Evolutionary conservation across 768 basidiomycete species (phyloP).

Genomic region (Amanita subjunquillea): DNA sequence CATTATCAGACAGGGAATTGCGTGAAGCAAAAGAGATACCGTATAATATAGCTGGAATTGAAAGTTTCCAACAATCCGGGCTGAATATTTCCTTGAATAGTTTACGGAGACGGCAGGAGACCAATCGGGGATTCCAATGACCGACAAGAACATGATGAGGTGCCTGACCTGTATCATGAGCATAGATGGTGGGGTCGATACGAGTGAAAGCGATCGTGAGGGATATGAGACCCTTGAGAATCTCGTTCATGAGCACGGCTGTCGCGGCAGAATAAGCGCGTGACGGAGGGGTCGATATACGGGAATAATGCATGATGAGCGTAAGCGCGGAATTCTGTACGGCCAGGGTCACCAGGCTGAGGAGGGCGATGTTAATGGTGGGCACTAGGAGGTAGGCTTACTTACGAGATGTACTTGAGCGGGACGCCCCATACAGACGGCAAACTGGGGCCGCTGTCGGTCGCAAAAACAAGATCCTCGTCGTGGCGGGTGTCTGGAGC

Average conservation of each 20-base stretch:
- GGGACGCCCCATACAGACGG: constrained; percentile 63
- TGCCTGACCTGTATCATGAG: constrained; percentile 19
- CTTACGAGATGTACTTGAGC: constrained; percentile 74
- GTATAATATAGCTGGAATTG: constrained; percentile 94
- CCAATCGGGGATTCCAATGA: constrained; percentile 16
- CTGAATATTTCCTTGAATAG: constrained; percentile 70
- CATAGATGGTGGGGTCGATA: constrained; percentile 27
- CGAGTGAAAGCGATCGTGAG: constrained; percentile 72
- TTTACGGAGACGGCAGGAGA: constrained; percentile 39
- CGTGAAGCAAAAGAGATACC: constrained; percentile 25
- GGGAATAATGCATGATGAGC: constrained; percentile 95
- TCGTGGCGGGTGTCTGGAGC: constrained; percentile 21
- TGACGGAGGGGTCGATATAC: constrained; percentile 67
- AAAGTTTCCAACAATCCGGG: constrained; percentile 92
- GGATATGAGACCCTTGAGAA: constrained; percentile 87
- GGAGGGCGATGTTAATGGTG: constrained; percentile 1
- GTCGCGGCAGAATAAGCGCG: constrained; percentile 85
- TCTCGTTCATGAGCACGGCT: constrained; percentile 89
- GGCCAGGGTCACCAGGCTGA: constrained; percentile 72
- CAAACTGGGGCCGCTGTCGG: constrained; percentile 19
- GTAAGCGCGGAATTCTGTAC: constrained; percentile 88
- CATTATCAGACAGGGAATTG: not conserved
- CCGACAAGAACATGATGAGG: constrained; percentile 21
- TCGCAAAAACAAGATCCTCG: constrained; percentile 32
- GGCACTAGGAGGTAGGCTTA: constrained; percentile 11